Conservation (phyloP, 768 basidiomycete species). For the Hygrophorus pudorinus region DNA sequence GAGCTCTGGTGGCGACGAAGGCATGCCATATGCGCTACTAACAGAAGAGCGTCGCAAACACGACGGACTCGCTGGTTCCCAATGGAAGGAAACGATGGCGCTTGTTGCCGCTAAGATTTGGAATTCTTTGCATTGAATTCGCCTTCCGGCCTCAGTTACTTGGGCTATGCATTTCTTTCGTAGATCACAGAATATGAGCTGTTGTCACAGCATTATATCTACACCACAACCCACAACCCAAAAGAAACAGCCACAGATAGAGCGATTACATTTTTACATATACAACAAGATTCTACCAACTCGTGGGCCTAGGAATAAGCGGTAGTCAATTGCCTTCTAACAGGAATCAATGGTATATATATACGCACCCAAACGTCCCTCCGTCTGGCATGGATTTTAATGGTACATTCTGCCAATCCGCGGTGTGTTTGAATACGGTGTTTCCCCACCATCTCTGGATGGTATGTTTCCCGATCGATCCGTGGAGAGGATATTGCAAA, state of each 20-base stretch:
- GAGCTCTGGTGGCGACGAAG: conserved; percentile 62
- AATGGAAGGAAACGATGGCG: conserved; percentile 4
- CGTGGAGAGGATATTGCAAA: conserved; percentile 35
- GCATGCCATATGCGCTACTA: conserved; percentile 38
- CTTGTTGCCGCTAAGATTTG: too few relatives aligned
- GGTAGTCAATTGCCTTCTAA: background rate
- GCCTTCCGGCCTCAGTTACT: too few relatives aligned
- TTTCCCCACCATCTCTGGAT: conserved; percentile 37
- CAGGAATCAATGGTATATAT: too few relatives aligned
- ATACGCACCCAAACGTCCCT: conserved; percentile 19
- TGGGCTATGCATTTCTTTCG: too few relatives aligned
- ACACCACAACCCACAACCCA: conserved; percentile 5
- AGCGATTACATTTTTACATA: background rate
- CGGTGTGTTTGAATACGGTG: conserved; percentile 15
- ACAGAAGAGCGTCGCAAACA: background rate
- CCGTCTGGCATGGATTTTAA: conserved; percentile 12
- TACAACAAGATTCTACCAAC: background rate
- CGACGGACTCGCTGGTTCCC: background rate
- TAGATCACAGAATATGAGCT: too few relatives aligned
- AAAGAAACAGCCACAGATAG: conserved; percentile 1
- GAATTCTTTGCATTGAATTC: background rate
- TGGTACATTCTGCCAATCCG: conserved; percentile 16
- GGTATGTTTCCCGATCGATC: conserved; percentile 25
- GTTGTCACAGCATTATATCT: conserved; percentile 1
- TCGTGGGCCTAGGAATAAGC: background rate